Base-by-base conservation (phyloP, 257 asterid genomes). In the Nyctanthes arbortristis region DNA sequence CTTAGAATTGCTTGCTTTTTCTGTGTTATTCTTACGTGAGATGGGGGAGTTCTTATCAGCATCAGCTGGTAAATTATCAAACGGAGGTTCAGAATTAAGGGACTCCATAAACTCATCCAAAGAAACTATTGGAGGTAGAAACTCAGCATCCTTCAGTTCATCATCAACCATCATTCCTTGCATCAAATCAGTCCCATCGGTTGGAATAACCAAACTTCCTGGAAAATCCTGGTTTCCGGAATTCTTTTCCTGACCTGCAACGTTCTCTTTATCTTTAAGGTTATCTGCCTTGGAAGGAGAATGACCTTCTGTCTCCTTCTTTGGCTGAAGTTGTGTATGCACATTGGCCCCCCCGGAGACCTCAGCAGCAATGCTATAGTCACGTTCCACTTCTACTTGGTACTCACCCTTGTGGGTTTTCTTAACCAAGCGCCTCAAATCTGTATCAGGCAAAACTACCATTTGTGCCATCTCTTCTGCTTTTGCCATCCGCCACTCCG, bases 401-500 rank as follows among this genome's bases (percentile, higher is more conserved):
- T 72, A 91, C 80, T 94, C 99, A n/a, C 99, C 99, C 84, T 94
- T 94, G 80, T 94, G 99, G 18, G 99, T 91, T 86, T 94, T 94
- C 89, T 84, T 88, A 59, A 94, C 98, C 80, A 91, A 66, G 27
- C 99, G 86, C 63, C 96, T 85, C 67, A 84, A 78, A 70, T 85
- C 96, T 16, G 87, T 89, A 82, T 93, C 99, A 27, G 96, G 97
- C 55, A 94, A 84, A 79, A 94, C 99, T 31, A 86, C 85, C 97
- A 89, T 86, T 71, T 89, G 95, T 54, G 91, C 99, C 65, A 89
- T 63, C 75, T 89, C 97, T 79, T 94, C 97, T 5, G 97, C 98
- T 79, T 94, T 94, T 60, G 97, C 95, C 84, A 78, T 83, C 61
- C 99, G 90, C 99, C 99, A 94, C 74, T 94, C 81, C 9, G 99